These are phyloP conservation scores for Suillus subaureus DNA, from an alignment of 768 basidiomycete species.

Conservation along the genomic window DNA sequence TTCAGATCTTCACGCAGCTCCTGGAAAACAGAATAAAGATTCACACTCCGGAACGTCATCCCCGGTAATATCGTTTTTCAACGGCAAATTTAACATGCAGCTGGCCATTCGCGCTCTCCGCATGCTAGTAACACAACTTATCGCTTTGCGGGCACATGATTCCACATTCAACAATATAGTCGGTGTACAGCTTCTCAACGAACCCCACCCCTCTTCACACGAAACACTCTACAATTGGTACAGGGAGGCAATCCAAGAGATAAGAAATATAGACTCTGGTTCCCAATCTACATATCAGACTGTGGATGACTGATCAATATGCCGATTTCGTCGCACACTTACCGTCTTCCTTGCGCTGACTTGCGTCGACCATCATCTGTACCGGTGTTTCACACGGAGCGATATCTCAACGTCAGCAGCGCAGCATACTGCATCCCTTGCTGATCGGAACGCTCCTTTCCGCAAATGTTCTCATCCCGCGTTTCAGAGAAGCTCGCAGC, in stretches of 20 bases:
- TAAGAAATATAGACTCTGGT: conserved; percentile 52
- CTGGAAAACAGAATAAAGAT: conserved; percentile 75
- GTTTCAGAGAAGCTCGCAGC: conserved; percentile 35
- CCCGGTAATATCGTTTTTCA: conserved; percentile 50
- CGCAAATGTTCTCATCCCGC: conserved; percentile 43
- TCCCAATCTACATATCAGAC: conserved; percentile 77
- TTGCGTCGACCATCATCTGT: conserved; percentile 81
- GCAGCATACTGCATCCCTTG: conserved; percentile 54
- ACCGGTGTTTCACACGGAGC: conserved; percentile 70
- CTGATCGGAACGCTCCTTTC: conserved; percentile 42
- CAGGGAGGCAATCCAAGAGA: conserved; percentile 48
- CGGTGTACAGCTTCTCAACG: conserved; percentile 62
- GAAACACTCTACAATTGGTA: conserved; percentile 65
- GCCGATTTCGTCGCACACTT: conserved; percentile 51
- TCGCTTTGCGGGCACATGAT: conserved; percentile 54
- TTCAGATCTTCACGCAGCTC: conserved; percentile 73
- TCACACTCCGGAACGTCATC: conserved; percentile 66
- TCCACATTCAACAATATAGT: conserved; percentile 48
- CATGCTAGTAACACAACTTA: conserved; percentile 37
- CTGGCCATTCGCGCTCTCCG: conserved; percentile 53
- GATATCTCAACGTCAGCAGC: conserved; percentile 58
- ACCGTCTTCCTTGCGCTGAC: conserved; percentile 40
- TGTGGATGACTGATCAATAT: conserved; percentile 75
- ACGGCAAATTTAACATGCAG: conserved; percentile 42
- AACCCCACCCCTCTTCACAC: conserved; percentile 56